These are phyloP conservation scores for Aspergillus sp. DNA, from an alignment of 2,329 filamentous ascomycete species.

Conservation along the genomic window DNA sequence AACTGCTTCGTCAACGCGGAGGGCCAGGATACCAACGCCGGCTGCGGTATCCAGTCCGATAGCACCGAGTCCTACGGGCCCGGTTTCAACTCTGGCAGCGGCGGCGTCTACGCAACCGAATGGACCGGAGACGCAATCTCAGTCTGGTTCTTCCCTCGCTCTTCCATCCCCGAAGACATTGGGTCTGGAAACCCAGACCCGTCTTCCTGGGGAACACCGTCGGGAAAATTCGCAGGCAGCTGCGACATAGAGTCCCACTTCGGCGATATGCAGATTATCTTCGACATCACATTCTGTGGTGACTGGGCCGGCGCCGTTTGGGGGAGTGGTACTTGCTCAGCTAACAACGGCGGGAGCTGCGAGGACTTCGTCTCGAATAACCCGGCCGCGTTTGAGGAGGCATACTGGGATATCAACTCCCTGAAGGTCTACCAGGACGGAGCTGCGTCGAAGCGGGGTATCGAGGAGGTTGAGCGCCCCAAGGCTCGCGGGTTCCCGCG, in stretches of 20 bases:
- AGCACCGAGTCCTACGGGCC: slow-evolving; percentile 59
- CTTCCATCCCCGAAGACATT: slow-evolving; percentile 64
- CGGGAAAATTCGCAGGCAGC: slow-evolving; percentile 65
- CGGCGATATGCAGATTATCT: slow-evolving; percentile 64
- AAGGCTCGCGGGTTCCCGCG: neutral
- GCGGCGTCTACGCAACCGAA: slow-evolving; percentile 72
- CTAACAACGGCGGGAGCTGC: slow-evolving; percentile 60
- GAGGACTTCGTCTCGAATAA: slow-evolving; percentile 70
- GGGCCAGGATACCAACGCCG: slow-evolving; percentile 48
- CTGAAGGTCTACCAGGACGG: slow-evolving; percentile 61
- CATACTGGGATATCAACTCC: slow-evolving; percentile 76
- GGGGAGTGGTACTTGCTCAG: slow-evolving; percentile 59
- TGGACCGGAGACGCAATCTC: slow-evolving; percentile 73
- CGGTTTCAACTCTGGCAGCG: slow-evolving; percentile 68
- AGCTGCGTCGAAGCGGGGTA: neutral
- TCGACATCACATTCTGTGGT: slow-evolving; percentile 84
- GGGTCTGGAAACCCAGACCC: slow-evolving; percentile 62
- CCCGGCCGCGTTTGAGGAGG: slow-evolving; percentile 66
- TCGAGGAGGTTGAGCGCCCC: neutral
- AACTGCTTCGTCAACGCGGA: slow-evolving; percentile 58
- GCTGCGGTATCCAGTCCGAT: slow-evolving; percentile 59
- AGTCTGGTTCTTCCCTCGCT: slow-evolving; percentile 81
- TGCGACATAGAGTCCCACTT: slow-evolving; percentile 75
- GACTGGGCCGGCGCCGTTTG: slow-evolving; percentile 79
- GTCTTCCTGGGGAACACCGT: slow-evolving; percentile 65